Evolutionary conservation across 2,329 filamentous ascomycete species (phyloP), one percentile per base, ranked within the genome.

Genomic region (Keithomyces neogunnii): DNA sequence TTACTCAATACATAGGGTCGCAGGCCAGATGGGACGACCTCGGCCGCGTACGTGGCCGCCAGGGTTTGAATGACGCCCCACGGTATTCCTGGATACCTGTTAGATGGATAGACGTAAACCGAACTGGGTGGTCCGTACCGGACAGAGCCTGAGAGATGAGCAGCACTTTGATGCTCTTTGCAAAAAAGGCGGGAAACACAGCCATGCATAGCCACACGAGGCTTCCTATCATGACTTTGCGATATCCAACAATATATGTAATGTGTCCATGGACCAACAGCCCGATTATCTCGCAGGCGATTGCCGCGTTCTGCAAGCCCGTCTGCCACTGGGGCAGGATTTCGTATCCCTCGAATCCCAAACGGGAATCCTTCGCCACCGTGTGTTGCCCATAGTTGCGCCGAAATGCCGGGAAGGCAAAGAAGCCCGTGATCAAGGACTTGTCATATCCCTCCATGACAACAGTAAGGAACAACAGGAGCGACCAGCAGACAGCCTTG

Each of bases 181-280:
- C 67, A 42, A 72, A 71, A 48, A 72, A 70, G 0, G 62, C 57
- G 3, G 69, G 57, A 36, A 69, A 70, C 5, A 75, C 69, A 32
- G 70, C 70, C 1, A 61, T 54, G 3, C 61, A 55, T 69, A 66
- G 47, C 64, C 56, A 46, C 2, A 64, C 50, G 38, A 74, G 55
- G 5, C 65, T 62, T 1, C 55, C 60, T 31, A 73, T 62, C 58
- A 75, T 66, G 11, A 67, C 70, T 56, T 68, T 65, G 35, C 66
- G 60, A 49, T 69, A 69, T 3, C 67, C 67, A 26, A 63, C 62
- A 1, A 61, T 55, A 42, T 75, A 69, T 0, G 69, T 65, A 26
- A 73, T 53, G 49, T 66, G 66, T 3, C 73, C 73, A 47, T 69
- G 71, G 28, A 70, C 53, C 39, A 73, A 58, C 2, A 74, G 61